phyloP scores from a whole-genome alignment of 2,329 filamentous ascomycete genomes.

The Xylogone sp. region DNA sequence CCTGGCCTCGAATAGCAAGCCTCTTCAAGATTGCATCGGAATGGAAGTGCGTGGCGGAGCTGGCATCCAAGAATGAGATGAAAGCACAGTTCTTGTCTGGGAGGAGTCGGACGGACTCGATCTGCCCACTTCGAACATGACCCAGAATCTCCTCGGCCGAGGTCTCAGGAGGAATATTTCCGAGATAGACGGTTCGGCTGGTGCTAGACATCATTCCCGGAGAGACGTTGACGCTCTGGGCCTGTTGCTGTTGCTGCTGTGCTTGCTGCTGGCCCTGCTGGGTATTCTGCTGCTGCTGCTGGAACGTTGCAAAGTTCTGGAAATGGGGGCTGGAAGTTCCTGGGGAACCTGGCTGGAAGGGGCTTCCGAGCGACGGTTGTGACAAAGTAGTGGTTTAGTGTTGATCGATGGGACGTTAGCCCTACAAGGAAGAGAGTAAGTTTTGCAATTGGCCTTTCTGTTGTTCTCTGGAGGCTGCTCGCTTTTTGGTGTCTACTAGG shows the following conservation, averaged over 20 bases:
- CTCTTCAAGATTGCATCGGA: constrained; percentile 99
- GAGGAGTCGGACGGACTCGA: constrained; percentile 95
- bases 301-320: constrained; percentile 75
- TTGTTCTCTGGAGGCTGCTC: too few relatives aligned
- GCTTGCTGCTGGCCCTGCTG: constrained; percentile 20
- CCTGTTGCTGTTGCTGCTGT: constrained; percentile 40
- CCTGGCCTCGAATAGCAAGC: constrained; percentile 95
- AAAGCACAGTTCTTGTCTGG: constrained; percentile 99
- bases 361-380: constrained; percentile 89
- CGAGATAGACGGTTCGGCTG: constrained; percentile 93
- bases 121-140: constrained; percentile 94
- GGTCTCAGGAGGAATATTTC: constrained; percentile 98
- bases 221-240: constrained; percentile 57
- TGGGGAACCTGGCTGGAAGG: constrained; percentile 92
- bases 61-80: constrained; percentile 97
- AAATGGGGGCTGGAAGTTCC: constrained; percentile 92
- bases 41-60: constrained; percentile 97
- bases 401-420: constrained; percentile 90
- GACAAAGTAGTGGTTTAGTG: constrained; percentile 81
- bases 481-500: too few relatives aligned
- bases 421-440: too few relatives aligned
- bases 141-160: constrained; percentile 94
- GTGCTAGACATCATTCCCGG: constrained; percentile 84
- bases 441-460: too few relatives aligned
- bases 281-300: constrained; percentile 49